These are phyloP conservation scores for Botrytis galanthina DNA, from an alignment of 2,329 filamentous ascomycete species.

Conservation along the genomic window DNA sequence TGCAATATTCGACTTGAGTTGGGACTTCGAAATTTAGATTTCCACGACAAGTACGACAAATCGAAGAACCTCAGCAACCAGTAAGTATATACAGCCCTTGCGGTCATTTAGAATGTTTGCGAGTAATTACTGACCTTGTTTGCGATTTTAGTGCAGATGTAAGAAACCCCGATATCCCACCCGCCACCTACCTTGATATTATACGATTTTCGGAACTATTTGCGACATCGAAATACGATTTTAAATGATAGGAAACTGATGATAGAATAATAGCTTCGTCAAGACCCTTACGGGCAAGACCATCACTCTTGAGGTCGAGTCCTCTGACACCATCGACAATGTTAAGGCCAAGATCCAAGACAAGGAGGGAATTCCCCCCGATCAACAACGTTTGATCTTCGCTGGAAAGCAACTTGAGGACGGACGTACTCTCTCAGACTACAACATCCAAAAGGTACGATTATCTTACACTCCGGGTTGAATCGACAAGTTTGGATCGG, in stretches of 20 bases:
- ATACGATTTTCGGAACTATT: background rate
- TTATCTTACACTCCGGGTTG: background rate
- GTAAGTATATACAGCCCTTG: conserved; percentile 46
- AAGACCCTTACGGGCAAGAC: conserved; percentile 99
- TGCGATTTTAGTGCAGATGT: conserved; percentile 78
- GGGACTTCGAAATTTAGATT: conserved; percentile 22
- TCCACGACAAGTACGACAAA: conserved; percentile 29
- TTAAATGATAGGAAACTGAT: conserved; percentile 25
- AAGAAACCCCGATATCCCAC: conserved; percentile 47
- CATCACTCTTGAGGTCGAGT: conserved; percentile 99
- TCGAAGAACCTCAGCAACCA: conserved; percentile 45
- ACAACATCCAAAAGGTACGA: conserved; percentile 97
- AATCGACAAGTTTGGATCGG: background rate
- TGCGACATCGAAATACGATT: conserved; percentile 4
- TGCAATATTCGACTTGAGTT: conserved; percentile 17
- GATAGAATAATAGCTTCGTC: conserved; percentile 72
- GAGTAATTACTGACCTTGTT: conserved; percentile 40
- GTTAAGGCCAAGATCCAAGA: conserved; percentile 99
- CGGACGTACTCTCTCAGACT: conserved; percentile 92
- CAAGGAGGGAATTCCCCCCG: conserved; percentile 97
- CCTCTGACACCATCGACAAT: conserved; percentile 99
- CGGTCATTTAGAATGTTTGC: conserved; percentile 10
- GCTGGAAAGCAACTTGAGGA: conserved; percentile 99
- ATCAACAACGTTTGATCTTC: conserved; percentile 98
- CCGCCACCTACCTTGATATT: conserved; percentile 20